These are phyloP conservation scores for Zymoseptoria ardabiliae DNA, from an alignment of 2,329 filamentous ascomycete species.

Conservation along the genomic window DNA sequence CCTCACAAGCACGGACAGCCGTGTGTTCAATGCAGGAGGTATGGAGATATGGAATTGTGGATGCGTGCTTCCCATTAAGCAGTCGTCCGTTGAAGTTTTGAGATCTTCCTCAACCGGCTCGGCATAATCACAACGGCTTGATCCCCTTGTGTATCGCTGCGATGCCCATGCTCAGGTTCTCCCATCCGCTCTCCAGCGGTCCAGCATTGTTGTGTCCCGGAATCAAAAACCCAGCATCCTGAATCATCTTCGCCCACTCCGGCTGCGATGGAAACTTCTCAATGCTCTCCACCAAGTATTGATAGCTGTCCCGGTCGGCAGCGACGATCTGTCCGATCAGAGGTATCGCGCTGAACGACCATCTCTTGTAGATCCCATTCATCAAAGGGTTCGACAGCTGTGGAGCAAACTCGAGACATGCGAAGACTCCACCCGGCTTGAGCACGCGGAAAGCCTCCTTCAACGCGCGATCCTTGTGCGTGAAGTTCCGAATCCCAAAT, in stretches of 20 bases:
- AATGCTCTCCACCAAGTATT: slow-evolving; percentile 98
- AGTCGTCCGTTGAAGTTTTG: neutral
- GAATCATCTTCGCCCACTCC: slow-evolving; percentile 76
- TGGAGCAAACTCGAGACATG: slow-evolving; percentile 82
- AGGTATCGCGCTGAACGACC: slow-evolving; percentile 92
- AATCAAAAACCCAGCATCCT: slow-evolving; percentile 75
- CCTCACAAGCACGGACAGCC: too few relatives aligned
- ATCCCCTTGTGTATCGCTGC: slow-evolving; percentile 95
- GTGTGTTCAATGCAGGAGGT: too few relatives aligned
- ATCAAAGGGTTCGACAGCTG: slow-evolving; percentile 73
- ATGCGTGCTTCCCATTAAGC: neutral
- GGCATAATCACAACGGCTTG: slow-evolving; percentile 52
- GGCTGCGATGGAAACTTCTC: slow-evolving; percentile 83
- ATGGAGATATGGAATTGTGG: too few relatives aligned
- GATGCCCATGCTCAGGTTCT: slow-evolving; percentile 86
- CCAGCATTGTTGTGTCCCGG: slow-evolving; percentile 46
- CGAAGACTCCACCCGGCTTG: slow-evolving; percentile 91
- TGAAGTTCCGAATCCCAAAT: slow-evolving; percentile 97
- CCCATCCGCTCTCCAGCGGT: slow-evolving; percentile 58
- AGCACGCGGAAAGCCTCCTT: slow-evolving; percentile 79
- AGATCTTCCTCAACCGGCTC: neutral
- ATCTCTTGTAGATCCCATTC: slow-evolving; percentile 83
- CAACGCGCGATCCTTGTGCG: slow-evolving; percentile 76
- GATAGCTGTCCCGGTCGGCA: slow-evolving; percentile 89
- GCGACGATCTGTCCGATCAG: slow-evolving; percentile 93